These are phyloP conservation scores for Leishmania mexicana DNA, from an alignment of 208 protist species.

Conservation along the genomic window DNA sequence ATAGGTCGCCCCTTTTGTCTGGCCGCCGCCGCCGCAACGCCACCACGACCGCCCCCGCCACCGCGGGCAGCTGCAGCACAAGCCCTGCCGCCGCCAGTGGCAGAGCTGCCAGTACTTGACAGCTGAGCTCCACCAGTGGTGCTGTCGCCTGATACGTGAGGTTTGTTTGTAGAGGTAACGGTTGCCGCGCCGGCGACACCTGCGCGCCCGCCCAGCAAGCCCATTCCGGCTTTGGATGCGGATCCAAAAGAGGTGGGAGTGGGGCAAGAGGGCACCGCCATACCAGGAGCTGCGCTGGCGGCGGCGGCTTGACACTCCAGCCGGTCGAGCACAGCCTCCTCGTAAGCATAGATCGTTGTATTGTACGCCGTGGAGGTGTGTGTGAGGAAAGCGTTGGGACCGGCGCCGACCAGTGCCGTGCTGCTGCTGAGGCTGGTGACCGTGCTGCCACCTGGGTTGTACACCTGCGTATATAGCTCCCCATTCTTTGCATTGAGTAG, in stretches of 20 bases:
- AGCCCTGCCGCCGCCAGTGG: neutral
- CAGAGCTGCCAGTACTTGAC: neutral
- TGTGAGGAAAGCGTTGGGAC: conserved; percentile 57
- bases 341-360: conserved; percentile 5
- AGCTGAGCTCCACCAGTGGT: neutral
- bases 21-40: neutral
- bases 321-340: conserved; percentile 14
- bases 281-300: neutral
- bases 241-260: neutral
- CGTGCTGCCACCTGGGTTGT: conserved; percentile 39
- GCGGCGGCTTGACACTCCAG: conserved; percentile 17
- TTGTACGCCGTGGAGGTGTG: conserved; percentile 10
- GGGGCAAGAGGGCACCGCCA: neutral
- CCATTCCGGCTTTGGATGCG: neutral
- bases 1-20: conserved; percentile 1
- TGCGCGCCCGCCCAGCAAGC: neutral
- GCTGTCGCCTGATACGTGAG: neutral
- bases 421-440: conserved; percentile 38
- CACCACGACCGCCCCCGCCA: neutral
- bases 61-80: neutral
- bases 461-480: conserved; percentile 71
- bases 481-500: conserved; percentile 60
- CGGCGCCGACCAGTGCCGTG: conserved; percentile 39
- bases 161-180: neutral
- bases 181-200: neutral